phyloP scores from a whole-genome alignment of 2,329 filamentous ascomycete species.

The Cercospora sp. region DNA sequence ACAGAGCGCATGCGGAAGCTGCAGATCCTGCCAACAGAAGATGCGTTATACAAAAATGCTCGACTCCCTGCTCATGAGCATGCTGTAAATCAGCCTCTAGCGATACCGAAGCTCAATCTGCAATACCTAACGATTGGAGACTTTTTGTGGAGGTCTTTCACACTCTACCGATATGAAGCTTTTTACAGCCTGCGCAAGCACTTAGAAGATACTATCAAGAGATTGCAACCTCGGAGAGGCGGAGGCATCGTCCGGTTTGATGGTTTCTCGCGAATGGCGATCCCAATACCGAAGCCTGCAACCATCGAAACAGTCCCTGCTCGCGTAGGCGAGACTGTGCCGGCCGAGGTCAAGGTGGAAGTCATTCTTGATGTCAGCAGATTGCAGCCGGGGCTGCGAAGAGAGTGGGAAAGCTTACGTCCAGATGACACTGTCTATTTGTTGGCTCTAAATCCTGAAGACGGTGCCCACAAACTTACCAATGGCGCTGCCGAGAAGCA shows the following conservation, averaged over 20 bases:
- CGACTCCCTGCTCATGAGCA: constrained; percentile 82
- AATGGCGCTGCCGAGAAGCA: constrained; percentile 54
- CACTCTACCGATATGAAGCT: constrained; percentile 83
- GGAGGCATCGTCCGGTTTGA: constrained; percentile 70
- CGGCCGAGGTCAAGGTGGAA: constrained; percentile 39
- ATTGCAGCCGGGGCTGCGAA: constrained; percentile 71
- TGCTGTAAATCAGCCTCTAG: constrained; percentile 80
- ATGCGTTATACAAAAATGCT: constrained; percentile 73
- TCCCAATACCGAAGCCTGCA: constrained; percentile 80
- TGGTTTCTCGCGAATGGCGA: constrained; percentile 87
- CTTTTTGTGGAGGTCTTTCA: constrained; percentile 92
- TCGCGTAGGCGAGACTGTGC: constrained; percentile 77
- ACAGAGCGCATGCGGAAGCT: constrained; percentile 73
- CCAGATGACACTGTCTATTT: constrained; percentile 89
- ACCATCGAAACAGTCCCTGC: constrained; percentile 84
- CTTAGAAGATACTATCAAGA: constrained; percentile 77
- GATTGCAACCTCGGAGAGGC: constrained; percentile 67
- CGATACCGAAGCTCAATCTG: constrained; percentile 90
- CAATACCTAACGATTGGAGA: constrained; percentile 95
- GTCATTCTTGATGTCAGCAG: constrained; percentile 70
- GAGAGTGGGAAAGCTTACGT: constrained; percentile 86
- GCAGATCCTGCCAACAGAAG: constrained; percentile 80
- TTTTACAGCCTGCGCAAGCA: constrained; percentile 94
- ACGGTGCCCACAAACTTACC: constrained; percentile 50
- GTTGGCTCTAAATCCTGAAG: constrained; percentile 67